Percentiles rank a stretch among this genome's conserved stretches.
These are phyloP conservation scores for Heteromeles arbutifolia DNA, from an alignment of 306 rosid species.

Conservation along the genomic window DNA sequence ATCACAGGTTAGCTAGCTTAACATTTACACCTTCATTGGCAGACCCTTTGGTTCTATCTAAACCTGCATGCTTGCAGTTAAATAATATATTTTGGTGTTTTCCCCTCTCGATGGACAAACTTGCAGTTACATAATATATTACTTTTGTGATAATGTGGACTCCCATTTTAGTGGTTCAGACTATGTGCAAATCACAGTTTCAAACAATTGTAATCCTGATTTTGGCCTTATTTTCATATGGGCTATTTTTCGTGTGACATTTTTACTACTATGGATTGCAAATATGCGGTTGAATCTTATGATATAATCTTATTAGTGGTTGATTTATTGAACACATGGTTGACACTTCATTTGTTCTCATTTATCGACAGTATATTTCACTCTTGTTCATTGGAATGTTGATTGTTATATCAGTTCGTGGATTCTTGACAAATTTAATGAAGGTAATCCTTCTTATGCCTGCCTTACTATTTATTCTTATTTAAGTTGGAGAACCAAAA, in stretches of 20 bases:
- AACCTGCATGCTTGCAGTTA: background rate
- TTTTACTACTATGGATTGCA: background rate
- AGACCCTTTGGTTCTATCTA: background rate
- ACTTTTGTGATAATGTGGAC: background rate
- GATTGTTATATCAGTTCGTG: constrained; percentile 90
- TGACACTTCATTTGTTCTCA: constrained; percentile 8
- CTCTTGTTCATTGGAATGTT: constrained; percentile 85
- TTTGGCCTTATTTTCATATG: background rate
- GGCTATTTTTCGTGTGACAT: background rate
- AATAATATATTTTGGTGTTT: background rate
- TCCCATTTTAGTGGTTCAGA: background rate
- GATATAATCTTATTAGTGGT: background rate
- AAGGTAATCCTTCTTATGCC: constrained; percentile 51
- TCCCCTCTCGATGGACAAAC: background rate
- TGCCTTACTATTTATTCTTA: constrained; percentile 11
- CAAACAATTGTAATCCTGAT: background rate
- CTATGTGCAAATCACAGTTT: background rate
- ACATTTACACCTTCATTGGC: background rate
- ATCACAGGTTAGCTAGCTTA: constrained; percentile 66
- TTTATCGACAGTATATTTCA: constrained; percentile 72
- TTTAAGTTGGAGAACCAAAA: background rate
- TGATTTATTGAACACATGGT: background rate
- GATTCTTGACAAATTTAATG: constrained; percentile 93
- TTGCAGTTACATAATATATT: background rate
- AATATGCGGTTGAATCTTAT: background rate